phyloP scores from a whole-genome alignment of 2,329 filamentous ascomycete species.

The Sclerotinia spermophila region DNA sequence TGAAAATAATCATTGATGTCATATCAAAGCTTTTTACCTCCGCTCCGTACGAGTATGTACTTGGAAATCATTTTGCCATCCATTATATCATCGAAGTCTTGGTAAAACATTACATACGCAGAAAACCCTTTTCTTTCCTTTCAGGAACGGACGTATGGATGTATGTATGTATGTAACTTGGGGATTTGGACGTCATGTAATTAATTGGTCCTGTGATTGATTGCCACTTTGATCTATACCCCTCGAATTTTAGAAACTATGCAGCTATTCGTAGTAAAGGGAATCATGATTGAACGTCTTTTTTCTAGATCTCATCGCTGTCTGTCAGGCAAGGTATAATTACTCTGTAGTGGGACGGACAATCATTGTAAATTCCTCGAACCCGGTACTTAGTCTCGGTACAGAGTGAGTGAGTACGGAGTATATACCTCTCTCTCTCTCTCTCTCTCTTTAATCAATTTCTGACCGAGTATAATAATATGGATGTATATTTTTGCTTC shows the following conservation, averaged over 20 bases:
- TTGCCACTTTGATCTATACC: not conserved
- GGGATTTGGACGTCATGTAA: not conserved
- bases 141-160: not conserved
- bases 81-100: not conserved
- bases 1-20: not conserved
- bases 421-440: not conserved
- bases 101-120: not conserved
- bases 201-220: not conserved
- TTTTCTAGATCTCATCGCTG: not conserved
- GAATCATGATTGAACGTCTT: not conserved
- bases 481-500: no score
- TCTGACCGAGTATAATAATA: not conserved
- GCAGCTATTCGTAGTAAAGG: no score
- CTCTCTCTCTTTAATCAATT: not conserved
- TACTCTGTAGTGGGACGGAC: no score
- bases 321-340: not conserved
- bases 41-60: no score
- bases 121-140: not conserved
- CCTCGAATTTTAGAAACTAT: not conserved
- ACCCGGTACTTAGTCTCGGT: not conserved
- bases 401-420: not conserved
- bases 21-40: not conserved
- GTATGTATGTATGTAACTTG: not conserved
- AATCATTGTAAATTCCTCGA: not conserved
- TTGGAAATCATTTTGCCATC: constrained; percentile 1